These are phyloP conservation scores for Hyphopichia wangnamkhiaoensis DNA, from an alignment of 1,139 yeast species.

Conservation along the genomic window DNA sequence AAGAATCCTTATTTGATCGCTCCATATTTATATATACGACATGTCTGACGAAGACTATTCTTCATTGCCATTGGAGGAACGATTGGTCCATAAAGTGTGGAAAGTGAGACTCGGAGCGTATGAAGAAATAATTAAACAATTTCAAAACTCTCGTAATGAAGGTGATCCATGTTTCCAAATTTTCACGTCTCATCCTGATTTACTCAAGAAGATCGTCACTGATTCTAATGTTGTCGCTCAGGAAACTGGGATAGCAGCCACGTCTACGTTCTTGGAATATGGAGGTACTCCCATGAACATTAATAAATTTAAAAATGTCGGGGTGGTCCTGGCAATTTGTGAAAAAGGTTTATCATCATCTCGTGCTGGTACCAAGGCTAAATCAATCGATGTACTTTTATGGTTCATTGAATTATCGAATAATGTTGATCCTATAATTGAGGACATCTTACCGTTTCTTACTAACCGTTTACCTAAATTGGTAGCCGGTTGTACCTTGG, in stretches of 20 bases:
- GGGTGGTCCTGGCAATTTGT: constrained; percentile 59
- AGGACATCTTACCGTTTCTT: constrained; percentile 63
- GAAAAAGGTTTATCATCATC: constrained; percentile 82
- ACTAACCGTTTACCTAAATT: constrained; percentile 74
- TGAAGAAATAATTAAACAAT: constrained; percentile 58
- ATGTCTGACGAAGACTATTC: constrained; percentile 60
- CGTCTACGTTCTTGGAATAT: constrained; percentile 56
- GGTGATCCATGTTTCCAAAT: constrained; percentile 54
- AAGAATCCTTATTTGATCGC: too few species aligned
- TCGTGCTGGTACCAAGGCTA: constrained; percentile 72
- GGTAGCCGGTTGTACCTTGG: constrained; percentile 65
- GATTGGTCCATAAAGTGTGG: constrained; percentile 81
- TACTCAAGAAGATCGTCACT: constrained; percentile 57
- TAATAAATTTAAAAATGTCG: constrained; percentile 33
- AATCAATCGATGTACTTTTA: constrained; percentile 62
- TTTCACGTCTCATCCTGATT: constrained; percentile 50
- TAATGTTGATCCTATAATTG: constrained; percentile 65
- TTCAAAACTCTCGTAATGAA: constrained; percentile 56
- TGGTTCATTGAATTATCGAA: constrained; percentile 63
- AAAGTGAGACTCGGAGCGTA: constrained; percentile 84
- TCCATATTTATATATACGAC: too few species aligned
- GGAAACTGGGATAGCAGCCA: constrained; percentile 69
- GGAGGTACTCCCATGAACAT: constrained; percentile 51
- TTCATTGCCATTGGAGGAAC: constrained; percentile 63
- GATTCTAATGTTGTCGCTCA: constrained; percentile 94